Evolutionary conservation across 208 protist genomes (phyloP).

Genomic region (Ichthyophonus hoferi): DNA sequence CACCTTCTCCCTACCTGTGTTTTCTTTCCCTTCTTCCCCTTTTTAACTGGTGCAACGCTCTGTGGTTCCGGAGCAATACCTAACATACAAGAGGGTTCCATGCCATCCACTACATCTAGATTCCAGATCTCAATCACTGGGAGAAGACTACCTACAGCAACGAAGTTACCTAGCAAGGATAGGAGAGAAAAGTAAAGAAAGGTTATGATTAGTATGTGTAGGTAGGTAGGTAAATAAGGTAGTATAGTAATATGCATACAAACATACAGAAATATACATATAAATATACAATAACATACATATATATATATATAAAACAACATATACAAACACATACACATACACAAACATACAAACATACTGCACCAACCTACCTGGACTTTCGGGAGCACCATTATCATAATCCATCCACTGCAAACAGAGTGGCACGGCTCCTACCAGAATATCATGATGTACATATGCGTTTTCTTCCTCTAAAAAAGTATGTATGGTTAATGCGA

Average conservation of each 20-base stretch:
- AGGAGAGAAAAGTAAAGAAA: background rate
- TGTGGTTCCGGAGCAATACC: constrained; percentile 57
- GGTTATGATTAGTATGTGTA: constrained; percentile 3
- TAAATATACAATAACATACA: no score
- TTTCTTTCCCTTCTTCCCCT: constrained; percentile 60
- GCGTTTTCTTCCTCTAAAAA: constrained; percentile 77
- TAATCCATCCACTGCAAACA: constrained; percentile 84
- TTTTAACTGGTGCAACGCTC: constrained; percentile 3
- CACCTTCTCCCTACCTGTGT: no score
- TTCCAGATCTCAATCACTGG: constrained; percentile 93
- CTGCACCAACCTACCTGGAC: constrained; percentile 71
- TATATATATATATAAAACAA: background rate
- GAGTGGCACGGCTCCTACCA: constrained; percentile 83
- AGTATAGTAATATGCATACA: constrained; percentile 4
- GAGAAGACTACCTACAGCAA: constrained; percentile 90
- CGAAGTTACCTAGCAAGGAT: constrained; percentile 65
- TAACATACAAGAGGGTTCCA: constrained; percentile 79
- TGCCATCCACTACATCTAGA: constrained; percentile 88
- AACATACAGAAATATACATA: background rate
- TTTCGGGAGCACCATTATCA: constrained; percentile 37
- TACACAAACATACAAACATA: no score
- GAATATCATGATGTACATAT: constrained; percentile 92
- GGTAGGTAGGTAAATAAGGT: no score
- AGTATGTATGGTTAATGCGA: no score
- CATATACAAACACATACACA: background rate